Evolutionary conservation across 495 filamentous ascomycete species (phyloP).

Genomic region (Penicillium bialowiezense): DNA sequence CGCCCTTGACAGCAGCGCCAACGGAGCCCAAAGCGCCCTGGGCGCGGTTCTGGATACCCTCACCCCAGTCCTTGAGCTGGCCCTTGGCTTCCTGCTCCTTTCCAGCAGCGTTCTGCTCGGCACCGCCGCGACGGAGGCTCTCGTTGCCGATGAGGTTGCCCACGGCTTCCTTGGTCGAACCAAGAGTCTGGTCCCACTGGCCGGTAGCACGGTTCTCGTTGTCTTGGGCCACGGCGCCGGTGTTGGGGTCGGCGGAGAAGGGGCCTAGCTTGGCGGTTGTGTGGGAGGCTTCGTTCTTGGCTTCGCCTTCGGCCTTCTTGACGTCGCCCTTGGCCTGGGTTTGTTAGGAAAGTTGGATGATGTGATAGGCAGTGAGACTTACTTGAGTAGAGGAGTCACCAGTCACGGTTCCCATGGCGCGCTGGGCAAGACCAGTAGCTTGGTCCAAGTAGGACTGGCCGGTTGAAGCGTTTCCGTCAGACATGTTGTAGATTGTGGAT

Average conservation of each 20-base stretch:
- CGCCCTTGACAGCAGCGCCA: slow-evolving; percentile 68
- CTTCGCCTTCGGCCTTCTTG: slow-evolving; percentile 58
- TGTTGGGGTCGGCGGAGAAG: slow-evolving; percentile 58
- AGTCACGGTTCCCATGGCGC: slow-evolving; percentile 67
- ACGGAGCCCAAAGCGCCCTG: slow-evolving; percentile 68
- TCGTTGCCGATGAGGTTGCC: slow-evolving; percentile 75
- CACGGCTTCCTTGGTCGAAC: slow-evolving; percentile 77
- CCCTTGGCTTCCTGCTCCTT: slow-evolving; percentile 81
- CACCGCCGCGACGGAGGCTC: slow-evolving; percentile 67
- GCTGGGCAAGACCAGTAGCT: slow-evolving; percentile 72
- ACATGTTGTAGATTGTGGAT: slow-evolving; percentile 43
- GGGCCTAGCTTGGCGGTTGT: slow-evolving; percentile 69
- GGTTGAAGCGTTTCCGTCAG: slow-evolving; percentile 65
- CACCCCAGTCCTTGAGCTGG: slow-evolving; percentile 72
- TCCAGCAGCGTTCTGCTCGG: slow-evolving; percentile 75
- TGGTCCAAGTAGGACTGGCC: slow-evolving; percentile 78
- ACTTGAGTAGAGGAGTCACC: slow-evolving; percentile 69
- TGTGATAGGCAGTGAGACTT: slow-evolving; percentile 9
- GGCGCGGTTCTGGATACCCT: slow-evolving; percentile 69
- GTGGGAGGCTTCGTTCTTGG: slow-evolving; percentile 62
- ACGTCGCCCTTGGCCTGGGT: slow-evolving; percentile 47
- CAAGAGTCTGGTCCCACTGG: slow-evolving; percentile 82
- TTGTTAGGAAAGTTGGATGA: slow-evolving; percentile 9
- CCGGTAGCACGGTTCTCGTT: slow-evolving; percentile 68
- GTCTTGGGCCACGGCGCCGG: slow-evolving; percentile 71